phyloP scores from a whole-genome alignment of 768 basidiomycete species.

The Myochromella boudieri region DNA sequence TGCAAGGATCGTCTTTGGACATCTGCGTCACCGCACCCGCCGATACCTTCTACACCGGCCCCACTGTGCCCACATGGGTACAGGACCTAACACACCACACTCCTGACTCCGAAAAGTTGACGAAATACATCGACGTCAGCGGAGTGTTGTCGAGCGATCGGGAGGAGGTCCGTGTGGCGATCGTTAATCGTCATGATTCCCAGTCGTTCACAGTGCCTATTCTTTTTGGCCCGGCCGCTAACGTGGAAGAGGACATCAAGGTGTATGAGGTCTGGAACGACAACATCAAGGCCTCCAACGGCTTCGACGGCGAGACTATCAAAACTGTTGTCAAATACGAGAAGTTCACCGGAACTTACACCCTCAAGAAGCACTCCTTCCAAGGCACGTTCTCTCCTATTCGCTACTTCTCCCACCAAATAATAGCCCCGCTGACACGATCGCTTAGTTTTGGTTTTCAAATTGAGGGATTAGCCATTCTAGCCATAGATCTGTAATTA shows the following conservation, averaged over 20 bases:
- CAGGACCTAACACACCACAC: constrained; percentile 36
- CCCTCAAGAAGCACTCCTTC: constrained; percentile 48
- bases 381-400: constrained; percentile 41
- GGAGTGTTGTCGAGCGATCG: constrained; percentile 35
- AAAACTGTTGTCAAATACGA: constrained; percentile 28
- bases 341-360: constrained; percentile 33
- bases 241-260: constrained; percentile 26
- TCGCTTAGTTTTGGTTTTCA: constrained; percentile 10
- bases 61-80: constrained; percentile 54
- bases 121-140: constrained; percentile 48
- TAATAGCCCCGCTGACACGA: background rate
- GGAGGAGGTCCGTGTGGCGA: constrained; percentile 45
- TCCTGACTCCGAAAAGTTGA: constrained; percentile 31
- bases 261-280: constrained; percentile 55
- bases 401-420: background rate
- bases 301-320: constrained; percentile 42
- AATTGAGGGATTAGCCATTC: background rate
- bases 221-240: constrained; percentile 30
- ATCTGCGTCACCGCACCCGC: constrained; percentile 32
- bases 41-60: constrained; percentile 32
- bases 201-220: constrained; percentile 38
- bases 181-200: constrained; percentile 50
- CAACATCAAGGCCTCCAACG: constrained; percentile 41
- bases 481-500: too few species aligned
- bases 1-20: constrained; percentile 47